These are phyloP conservation scores for Cyclospora cayetanensis DNA, from an alignment of 169 alveolate species.

Conservation along the genomic window DNA sequence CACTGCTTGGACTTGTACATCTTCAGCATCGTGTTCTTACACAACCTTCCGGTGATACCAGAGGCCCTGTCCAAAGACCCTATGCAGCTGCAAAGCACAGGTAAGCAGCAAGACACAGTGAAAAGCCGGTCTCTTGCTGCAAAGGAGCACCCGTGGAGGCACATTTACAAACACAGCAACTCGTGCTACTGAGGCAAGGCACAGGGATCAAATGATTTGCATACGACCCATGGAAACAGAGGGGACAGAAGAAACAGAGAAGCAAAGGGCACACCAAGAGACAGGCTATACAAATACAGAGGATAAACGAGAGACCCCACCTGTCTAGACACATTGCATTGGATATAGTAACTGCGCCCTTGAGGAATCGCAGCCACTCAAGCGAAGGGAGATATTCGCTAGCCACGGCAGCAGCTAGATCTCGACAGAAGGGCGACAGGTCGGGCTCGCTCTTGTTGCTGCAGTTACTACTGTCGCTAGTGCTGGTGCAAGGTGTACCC, in stretches of 20 bases:
- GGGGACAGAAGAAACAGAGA: too few species aligned
- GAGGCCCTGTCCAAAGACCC: constrained; percentile 10
- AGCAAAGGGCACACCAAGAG: too few species aligned
- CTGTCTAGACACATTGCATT: constrained; percentile 50
- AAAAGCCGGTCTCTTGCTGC: too few species aligned
- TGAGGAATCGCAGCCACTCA: background rate
- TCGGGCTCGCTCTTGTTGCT: background rate
- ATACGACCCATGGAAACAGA: too few species aligned
- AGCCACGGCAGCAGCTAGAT: constrained; percentile 32
- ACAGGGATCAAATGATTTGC: too few species aligned
- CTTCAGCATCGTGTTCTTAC: background rate
- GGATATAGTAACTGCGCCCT: constrained; percentile 40
- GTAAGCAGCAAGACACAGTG: too few species aligned
- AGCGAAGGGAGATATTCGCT: constrained; percentile 17
- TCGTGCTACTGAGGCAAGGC: too few species aligned
- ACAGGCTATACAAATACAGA: too few species aligned
- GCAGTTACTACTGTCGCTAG: constrained; percentile 14
- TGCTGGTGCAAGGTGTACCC: background rate
- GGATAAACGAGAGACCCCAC: background rate
- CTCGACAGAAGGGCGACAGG: background rate
- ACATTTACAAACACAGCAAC: too few species aligned
- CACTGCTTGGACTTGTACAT: constrained; percentile 26
- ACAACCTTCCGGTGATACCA: constrained; percentile 5
- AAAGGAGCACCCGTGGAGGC: too few species aligned
- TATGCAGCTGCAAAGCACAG: constrained; percentile 19